Base-by-base conservation (phyloP, 2,329 filamentous ascomycete species). In the Botrytis tulipae region DNA sequence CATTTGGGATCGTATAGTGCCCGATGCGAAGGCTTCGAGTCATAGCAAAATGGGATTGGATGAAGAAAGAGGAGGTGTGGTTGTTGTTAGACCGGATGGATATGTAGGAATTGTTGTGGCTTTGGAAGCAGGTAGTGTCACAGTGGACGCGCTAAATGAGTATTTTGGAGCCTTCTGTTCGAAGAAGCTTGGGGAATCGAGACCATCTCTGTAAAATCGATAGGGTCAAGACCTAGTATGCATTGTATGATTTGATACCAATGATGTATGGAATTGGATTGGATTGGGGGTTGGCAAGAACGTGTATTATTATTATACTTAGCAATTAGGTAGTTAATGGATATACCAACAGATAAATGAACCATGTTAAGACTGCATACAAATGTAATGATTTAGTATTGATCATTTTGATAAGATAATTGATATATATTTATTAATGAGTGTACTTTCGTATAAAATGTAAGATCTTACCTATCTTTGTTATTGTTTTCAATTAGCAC, bases 41-140 rank as follows among this genome's bases (percentile, higher is more conserved):
- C 95, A 98, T 82, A 90, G 91, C 60, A 97, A 97, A 86, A 92
- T 97, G 86, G 95, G 95, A 0, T 82, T 97, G 40, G 88, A 92
- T 76, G 85, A 91, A 79, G 89, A 92, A 75, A 87, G 85, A 75
- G 94, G 94, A 18, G 94, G 92, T 73, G 88, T 97, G 2, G 91
- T 97, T 2, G 92, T 97, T 16, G 93, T 97, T 12, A 85, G 94
- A 62, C 94, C 95, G 0, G 94, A 97, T 82, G 94, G 94, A 12
- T 96, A 97, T 81, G 91, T 97, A 42, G 93, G 92, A 35, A 87
- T 93, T 75, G 92, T 94, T 6, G 88, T 92, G 18, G 86, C 86
- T 78, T 84, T 98, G 35, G 90, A 88, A 2, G 91, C 95, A 82
- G 95, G 94, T 0, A 89, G 83, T 73, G 93, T 90, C 25, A 97